phyloP scores from a whole-genome alignment of 495 filamentous ascomycete species.

The Bacidia gigantensis region DNA sequence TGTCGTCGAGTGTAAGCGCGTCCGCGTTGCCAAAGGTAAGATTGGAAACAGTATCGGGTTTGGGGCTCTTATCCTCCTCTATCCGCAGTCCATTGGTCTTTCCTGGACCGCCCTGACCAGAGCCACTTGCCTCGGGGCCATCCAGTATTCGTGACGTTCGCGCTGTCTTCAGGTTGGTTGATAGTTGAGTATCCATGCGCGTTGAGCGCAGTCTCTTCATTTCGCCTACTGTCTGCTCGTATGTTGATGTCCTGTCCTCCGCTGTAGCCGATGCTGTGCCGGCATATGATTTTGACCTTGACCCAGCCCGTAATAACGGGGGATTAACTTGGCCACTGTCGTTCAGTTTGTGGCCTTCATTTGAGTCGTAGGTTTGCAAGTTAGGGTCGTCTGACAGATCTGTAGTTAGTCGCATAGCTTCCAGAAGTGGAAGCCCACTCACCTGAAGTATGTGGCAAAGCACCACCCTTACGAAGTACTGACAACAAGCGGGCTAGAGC shows the following conservation, averaged over 20 bases:
- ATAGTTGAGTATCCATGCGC: constrained; percentile 83
- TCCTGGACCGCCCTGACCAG: constrained; percentile 58
- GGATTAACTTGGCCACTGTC: constrained; percentile 29
- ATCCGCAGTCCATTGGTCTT: constrained; percentile 57
- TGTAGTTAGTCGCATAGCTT: neutral
- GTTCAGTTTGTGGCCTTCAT: constrained; percentile 43
- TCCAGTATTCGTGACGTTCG: constrained; percentile 86
- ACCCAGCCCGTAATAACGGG: constrained; percentile 45
- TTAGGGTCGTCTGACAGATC: constrained; percentile 52
- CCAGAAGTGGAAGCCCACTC: constrained; percentile 18
- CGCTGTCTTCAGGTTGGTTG: constrained; percentile 79
- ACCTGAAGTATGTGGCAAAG: constrained; percentile 61
- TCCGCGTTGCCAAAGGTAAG: constrained; percentile 81
- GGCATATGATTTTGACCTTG: constrained; percentile 59
- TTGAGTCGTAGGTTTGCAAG: constrained; percentile 50
- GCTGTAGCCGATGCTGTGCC: constrained; percentile 49
- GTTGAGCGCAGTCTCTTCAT: constrained; percentile 84
- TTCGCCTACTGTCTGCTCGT: constrained; percentile 91
- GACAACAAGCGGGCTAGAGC: constrained; percentile 82
- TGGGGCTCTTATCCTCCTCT: constrained; percentile 69
- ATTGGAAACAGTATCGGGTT: constrained; percentile 57
- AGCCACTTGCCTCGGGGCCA: constrained; percentile 66
- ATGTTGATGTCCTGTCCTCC: constrained; percentile 45
- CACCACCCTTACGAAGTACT: constrained; percentile 69
- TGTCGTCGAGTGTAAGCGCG: constrained; percentile 87